A percentile compares a stretch with the other conserved stretches of the same genome.
These are phyloP conservation scores for Polygonum maritimum DNA, from an alignment of 148 eudicot genomes.

Conservation along the genomic window DNA sequence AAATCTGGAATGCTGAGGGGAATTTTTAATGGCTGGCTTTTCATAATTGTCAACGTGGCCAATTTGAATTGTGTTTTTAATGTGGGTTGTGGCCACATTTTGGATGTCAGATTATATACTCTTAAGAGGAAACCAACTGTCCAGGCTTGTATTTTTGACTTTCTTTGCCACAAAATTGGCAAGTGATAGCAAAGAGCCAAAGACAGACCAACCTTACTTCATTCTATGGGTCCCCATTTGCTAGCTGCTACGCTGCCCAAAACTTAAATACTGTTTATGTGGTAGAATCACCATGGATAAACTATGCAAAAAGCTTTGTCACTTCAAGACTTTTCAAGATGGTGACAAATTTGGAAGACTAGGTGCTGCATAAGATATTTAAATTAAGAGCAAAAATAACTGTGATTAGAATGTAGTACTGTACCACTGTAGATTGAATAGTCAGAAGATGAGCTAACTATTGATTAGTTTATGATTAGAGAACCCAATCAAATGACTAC, in stretches of 20 bases:
- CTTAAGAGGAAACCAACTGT: neutral
- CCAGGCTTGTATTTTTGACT: neutral
- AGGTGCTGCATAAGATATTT: too few relatives aligned
- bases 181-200: neutral
- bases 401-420: too few relatives aligned
- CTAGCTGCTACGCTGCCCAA: neutral
- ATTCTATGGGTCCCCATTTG: neutral
- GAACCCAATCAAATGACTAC: neutral
- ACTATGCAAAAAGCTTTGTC: too few relatives aligned
- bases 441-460: too few relatives aligned
- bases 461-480: neutral
- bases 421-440: too few relatives aligned
- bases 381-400: too few relatives aligned
- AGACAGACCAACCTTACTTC: neutral
- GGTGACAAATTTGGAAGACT: too few relatives aligned
- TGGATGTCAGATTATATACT: neutral
- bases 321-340: too few relatives aligned
- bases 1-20: constrained; percentile 3
- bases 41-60: neutral
- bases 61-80: neutral
- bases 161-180: neutral
- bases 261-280: too few relatives aligned
- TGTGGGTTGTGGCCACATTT: neutral
- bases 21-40: neutral
- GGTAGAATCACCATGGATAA: neutral